Percentiles rank a stretch among this genome's conserved stretches.
Evolutionary conservation across 2,329 filamentous ascomycete genomes (phyloP).

Genomic region (Aspergillus clavatus): DNA sequence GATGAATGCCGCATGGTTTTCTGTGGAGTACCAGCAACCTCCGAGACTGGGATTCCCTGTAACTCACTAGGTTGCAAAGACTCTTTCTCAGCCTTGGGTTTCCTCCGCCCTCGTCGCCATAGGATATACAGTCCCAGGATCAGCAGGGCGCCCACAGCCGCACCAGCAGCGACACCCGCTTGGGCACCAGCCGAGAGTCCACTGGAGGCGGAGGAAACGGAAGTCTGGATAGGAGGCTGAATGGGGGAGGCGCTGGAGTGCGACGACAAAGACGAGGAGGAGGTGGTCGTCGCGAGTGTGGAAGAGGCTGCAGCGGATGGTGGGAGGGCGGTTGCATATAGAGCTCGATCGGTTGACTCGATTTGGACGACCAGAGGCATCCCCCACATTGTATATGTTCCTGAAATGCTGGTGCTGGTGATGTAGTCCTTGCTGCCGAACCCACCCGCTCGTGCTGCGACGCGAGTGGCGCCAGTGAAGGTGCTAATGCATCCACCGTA

Average conservation of each 20-base stretch:
- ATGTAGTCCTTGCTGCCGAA: neutral
- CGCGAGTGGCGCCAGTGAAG: neutral
- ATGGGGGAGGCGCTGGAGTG: neutral
- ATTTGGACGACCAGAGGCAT: neutral
- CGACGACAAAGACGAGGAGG: neutral
- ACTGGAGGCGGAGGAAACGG: too few species aligned
- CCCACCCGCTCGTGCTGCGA: neutral
- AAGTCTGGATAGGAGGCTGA: too few species aligned
- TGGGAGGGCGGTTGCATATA: conserved; percentile 10
- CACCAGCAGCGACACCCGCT: too few species aligned
- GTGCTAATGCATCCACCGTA: neutral
- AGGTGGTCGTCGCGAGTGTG: neutral
- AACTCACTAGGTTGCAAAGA: too few species aligned
- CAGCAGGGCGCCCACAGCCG: too few species aligned
- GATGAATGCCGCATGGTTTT: too few species aligned
- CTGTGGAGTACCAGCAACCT: too few species aligned
- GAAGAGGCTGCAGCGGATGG: neutral
- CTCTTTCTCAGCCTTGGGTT: too few species aligned
- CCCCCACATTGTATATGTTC: conserved; percentile 1
- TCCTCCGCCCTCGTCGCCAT: too few species aligned
- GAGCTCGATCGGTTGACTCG: neutral
- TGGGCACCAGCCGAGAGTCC: too few species aligned
- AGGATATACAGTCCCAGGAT: too few species aligned
- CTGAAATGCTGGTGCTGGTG: conserved; percentile 1
- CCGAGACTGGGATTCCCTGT: too few species aligned